Conservation (phyloP, 2,329 filamentous ascomycete species). For the Cladosporium sp. region DNA sequence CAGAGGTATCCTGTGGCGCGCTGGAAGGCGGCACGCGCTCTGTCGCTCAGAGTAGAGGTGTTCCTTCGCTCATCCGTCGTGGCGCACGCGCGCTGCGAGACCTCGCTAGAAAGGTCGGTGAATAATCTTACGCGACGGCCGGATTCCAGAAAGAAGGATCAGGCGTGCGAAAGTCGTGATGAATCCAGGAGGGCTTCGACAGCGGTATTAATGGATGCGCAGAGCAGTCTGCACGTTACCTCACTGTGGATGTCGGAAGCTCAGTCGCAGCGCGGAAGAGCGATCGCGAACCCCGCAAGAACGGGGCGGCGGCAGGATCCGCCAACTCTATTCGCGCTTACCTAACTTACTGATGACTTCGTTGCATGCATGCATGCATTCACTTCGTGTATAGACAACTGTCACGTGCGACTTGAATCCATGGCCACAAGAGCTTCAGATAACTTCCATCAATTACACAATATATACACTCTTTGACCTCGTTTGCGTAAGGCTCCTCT, state of each 20-base stretch:
- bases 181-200: not conserved
- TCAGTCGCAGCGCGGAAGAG: not conserved
- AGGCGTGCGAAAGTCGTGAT: not conserved
- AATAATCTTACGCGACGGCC: too few relatives aligned
- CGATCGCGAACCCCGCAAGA: constrained; percentile 2
- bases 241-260: not conserved
- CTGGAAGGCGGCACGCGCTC: not conserved
- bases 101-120: not conserved
- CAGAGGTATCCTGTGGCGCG: not conserved
- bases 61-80: not conserved
- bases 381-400: not conserved
- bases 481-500: not conserved
- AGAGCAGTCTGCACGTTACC: not conserved
- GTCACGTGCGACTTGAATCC: not conserved
- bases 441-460: constrained; percentile 9
- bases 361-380: not conserved
- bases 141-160: too few relatives aligned
- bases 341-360: not conserved
- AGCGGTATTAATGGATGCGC: not conserved
- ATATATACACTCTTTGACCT: constrained; percentile 3
- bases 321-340: not conserved
- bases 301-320: not conserved
- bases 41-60: not conserved
- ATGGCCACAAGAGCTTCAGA: not conserved
- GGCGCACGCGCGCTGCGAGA: not conserved